A percentile compares a stretch with the other conserved stretches of the same genome.
Evolutionary conservation across 2,329 filamentous ascomycete species (phyloP).

Genomic region (Blastomyces emzantsi): DNA sequence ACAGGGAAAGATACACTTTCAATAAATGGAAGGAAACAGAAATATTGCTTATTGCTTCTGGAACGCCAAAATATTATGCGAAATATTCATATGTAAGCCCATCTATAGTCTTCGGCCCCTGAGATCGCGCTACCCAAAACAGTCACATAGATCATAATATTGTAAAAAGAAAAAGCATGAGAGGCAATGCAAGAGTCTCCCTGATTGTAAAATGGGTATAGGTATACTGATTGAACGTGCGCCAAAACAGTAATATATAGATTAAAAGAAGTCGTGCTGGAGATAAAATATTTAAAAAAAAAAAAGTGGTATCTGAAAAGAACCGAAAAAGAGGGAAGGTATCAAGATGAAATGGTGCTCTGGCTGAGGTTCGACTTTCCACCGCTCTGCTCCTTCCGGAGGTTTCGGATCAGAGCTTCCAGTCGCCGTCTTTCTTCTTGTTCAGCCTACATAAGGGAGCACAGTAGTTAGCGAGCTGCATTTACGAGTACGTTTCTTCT

Average conservation of each 20-base stretch:
- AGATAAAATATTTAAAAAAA: neutral
- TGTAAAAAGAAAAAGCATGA: neutral
- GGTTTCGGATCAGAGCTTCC: slow-evolving; percentile 52
- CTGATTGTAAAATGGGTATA: slow-evolving; percentile 4
- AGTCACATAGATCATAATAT: neutral
- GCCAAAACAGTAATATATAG: neutral
- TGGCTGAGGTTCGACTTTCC: slow-evolving; percentile 29
- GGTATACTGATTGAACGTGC: neutral
- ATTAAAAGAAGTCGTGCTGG: neutral
- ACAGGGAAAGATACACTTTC: neutral
- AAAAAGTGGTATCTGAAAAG: neutral
- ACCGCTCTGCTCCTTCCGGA: slow-evolving; percentile 35
- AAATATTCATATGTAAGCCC: neutral
- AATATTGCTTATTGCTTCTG: neutral
- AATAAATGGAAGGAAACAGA: neutral
- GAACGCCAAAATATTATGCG: neutral
- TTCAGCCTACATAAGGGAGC: slow-evolving; percentile 46
- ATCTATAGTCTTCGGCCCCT: neutral
- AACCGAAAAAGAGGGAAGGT: neutral
- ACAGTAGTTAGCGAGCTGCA: slow-evolving; percentile 14
- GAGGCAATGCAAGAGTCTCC: neutral
- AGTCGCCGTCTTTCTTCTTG: slow-evolving; percentile 61
- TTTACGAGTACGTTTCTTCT: slow-evolving; percentile 18
- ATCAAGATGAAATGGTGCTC: slow-evolving; percentile 29
- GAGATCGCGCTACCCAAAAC: neutral